Evolutionary conservation across 1,284 basidiomycete species (phyloP).

Genomic region (Tranzscheliella williamsii): DNA sequence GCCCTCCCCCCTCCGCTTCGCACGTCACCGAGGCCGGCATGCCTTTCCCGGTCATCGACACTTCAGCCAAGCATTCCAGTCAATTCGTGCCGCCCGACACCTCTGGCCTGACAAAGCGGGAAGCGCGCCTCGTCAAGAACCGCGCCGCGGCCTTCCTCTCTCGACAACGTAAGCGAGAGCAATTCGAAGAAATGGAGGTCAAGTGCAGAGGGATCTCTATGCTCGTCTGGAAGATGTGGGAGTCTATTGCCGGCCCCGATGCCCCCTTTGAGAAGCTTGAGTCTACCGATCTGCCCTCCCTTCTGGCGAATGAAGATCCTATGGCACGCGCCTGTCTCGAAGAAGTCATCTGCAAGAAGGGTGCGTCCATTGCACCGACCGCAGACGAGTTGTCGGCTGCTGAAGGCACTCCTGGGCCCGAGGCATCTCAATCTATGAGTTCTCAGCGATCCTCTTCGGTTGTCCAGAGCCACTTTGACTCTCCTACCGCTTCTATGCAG

Average conservation of each 20-base stretch:
- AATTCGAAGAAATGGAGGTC: constrained; percentile 86
- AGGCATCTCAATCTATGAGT: constrained; percentile 1
- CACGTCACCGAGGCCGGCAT: constrained; percentile 57
- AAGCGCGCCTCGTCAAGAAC: constrained; percentile 87
- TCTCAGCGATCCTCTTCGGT: not conserved
- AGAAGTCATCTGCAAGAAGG: constrained; percentile 42
- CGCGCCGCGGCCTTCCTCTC: constrained; percentile 85
- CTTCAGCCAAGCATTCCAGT: constrained; percentile 58
- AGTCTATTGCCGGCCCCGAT: constrained; percentile 41
- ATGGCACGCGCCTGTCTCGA: constrained; percentile 40
- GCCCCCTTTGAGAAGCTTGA: constrained; percentile 19
- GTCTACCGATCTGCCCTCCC: constrained; percentile 17
- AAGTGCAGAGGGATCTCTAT: constrained; percentile 64
- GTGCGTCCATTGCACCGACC: constrained; percentile 48
- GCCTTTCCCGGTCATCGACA: constrained; percentile 60
- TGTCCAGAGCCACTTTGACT: not conserved
- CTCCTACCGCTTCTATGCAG: constrained; percentile 1
- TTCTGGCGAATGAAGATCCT: constrained; percentile 36
- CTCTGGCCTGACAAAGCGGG: constrained; percentile 80
- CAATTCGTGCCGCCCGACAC: constrained; percentile 81
- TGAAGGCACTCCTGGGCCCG: constrained; percentile 21
- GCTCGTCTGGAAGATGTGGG: constrained; percentile 54
- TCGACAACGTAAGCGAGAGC: constrained; percentile 85
- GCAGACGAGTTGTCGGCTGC: constrained; percentile 16
- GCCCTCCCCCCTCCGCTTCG: constrained; percentile 54